Base-by-base conservation (phyloP, 1,284 basidiomycete genomes). In the Waitea zeae region DNA sequence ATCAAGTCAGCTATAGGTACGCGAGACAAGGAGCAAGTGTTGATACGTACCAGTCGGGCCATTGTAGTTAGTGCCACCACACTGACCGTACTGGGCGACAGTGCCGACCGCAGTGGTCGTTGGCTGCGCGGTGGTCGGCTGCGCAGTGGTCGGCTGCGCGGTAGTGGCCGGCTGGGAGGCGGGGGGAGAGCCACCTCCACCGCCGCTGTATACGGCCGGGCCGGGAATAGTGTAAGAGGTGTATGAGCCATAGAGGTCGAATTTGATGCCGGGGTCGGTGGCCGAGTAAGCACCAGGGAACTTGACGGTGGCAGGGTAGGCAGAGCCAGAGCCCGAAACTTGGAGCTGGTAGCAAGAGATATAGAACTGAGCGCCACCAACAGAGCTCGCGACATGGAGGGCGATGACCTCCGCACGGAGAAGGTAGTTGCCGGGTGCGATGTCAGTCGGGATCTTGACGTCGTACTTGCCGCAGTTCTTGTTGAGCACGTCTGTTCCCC, bases 361-460 rank as follows among this genome's bases (percentile, higher is more conserved):
- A 48, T 66, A 66, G 36, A 39, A 62, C 54, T 67, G 64, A 17
- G 64, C 64, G 22, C 62, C 63, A 24, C 62, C 62, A 19, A 50
- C 43, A 20, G 42, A 41, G 39, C 55, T 50, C 12, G 64, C 65
- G 27, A 58, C 57, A 44, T 67, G 63, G 17, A 67, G 57, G 35
- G 63, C 65, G 44, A 67, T 64, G 32, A 63, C 64, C 46, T 69
- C 64, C 14, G 64, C 61, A 31, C 64, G 62, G 35, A 69, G 50
- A 30, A 67, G 53, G 45, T 67, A 67, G 46, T 67, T 56, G 19
- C 65, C 64, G 28, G 63, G 58, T 3, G 57, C 58, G 39, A 67
- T 57, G 35, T 54, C 52, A 1, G 47, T 41, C 3, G 66, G 66
- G 17, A 67, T 51, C 33, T 53, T 63, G 52, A 67, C 64, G 1